Base-by-base conservation (phyloP, 2,329 filamentous ascomycete species). In the Elsinoe batatas region DNA sequence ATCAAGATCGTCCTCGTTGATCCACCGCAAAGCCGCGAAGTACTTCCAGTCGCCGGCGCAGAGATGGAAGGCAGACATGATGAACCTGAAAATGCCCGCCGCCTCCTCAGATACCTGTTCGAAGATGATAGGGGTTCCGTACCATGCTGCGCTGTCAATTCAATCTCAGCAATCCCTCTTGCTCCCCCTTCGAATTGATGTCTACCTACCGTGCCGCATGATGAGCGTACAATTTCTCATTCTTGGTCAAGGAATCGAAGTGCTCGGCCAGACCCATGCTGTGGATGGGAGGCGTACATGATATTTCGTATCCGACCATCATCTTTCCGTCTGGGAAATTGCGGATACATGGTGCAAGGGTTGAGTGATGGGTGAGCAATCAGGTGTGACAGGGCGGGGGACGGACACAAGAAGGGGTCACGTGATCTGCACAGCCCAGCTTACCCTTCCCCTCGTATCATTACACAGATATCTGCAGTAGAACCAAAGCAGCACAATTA, bases 91-190 rank as follows among this genome's bases (percentile, higher is more conserved):
- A 56, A 79, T 78, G 37, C 64, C 62, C 60, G 76, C 75, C 3
- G 74, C 73, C 61, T 79, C 77, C 26, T 72, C 69, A 3, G 75
- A 78, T 26, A 76, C 69, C 63, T 79, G 77, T 38, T 76, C 73
- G 22, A 80, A 69, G 49, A 79, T 74, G 53, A 80, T 72, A 40
- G 76, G 68, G 3, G 74, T 74, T 5, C 77, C 77, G 36, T 74
- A 68, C 46, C 74, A 72, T 54, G 72, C 74, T 26, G 75, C 75
- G 57, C 72, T 82, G 79, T 84, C 88, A 68, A 3, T 3, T 5
- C 95, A 88, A 67, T 42, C 15, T 72, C 95, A 91, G 61, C 90
- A 87, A 77, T 96, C 95, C 67, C 87, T 84, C 75, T 91, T 22
- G 7, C 15, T 7, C 15, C 10, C 15, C 10, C 5, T 20, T 10